phyloP scores from a whole-genome alignment of 176 grass and related monocot species.

The Triticum timopheevii region DNA sequence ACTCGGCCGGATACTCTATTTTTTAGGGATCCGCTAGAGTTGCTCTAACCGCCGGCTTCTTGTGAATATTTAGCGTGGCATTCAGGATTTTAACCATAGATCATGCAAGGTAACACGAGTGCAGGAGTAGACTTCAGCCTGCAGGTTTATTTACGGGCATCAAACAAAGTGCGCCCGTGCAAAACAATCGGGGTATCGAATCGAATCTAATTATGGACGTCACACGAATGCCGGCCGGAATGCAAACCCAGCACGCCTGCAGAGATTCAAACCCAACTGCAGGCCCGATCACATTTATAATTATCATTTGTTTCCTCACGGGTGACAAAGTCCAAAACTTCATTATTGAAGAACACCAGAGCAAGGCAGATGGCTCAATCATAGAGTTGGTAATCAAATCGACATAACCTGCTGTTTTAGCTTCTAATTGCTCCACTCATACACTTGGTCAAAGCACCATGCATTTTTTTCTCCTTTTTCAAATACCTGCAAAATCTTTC shows the following conservation, averaged over 20 bases:
- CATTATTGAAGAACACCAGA: conserved; percentile 17
- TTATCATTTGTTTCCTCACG: not conserved
- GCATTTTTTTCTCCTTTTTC: not conserved
- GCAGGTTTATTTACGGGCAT: not conserved
- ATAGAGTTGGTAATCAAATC: conserved; percentile 45
- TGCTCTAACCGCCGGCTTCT: not conserved
- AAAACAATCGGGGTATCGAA: not conserved
- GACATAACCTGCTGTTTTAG: conserved; percentile 5
- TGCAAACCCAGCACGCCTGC: not conserved
- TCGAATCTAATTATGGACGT: not conserved
- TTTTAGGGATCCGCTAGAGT: too few species aligned
- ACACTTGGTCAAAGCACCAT: conserved; percentile 25
- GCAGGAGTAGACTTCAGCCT: not conserved
- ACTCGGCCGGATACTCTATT: too few species aligned
- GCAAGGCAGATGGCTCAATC: not conserved
- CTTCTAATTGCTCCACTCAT: not conserved
- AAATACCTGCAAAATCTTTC: conserved; percentile 6
- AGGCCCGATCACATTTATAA: conserved; percentile 4
- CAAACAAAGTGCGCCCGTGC: not conserved
- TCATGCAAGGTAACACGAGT: not conserved
- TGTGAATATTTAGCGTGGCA: not conserved
- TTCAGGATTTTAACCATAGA: not conserved
- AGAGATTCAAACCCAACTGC: conserved; percentile 6
- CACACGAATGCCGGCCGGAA: not conserved
- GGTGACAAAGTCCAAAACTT: not conserved